A percentile compares a stretch with the other conserved stretches of the same genome.
Evolutionary conservation across 148 eudicot genomes (phyloP).

Genomic region (Amaranthus palmeri): DNA sequence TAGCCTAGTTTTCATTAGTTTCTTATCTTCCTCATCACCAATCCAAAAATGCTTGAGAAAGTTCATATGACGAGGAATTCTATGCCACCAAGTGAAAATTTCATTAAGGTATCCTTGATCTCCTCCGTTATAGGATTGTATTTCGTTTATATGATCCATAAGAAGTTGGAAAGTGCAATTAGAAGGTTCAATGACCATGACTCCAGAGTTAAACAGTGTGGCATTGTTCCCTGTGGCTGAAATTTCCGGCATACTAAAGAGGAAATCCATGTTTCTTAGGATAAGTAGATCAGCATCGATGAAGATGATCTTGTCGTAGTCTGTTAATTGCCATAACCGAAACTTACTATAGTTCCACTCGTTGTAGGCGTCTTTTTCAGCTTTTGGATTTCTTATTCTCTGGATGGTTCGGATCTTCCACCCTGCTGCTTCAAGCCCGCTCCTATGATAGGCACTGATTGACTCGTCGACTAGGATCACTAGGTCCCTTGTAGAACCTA

Average conservation of each 20-base stretch:
- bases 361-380: slow-evolving; percentile 80
- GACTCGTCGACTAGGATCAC: slow-evolving; percentile 85
- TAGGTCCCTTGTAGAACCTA: slow-evolving; percentile 73
- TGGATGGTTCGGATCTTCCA: slow-evolving; percentile 74
- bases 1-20: slow-evolving; percentile 44
- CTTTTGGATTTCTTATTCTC: slow-evolving; percentile 84
- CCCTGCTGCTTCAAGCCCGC: slow-evolving; percentile 77
- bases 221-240: slow-evolving; percentile 82
- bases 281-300: slow-evolving; percentile 80
- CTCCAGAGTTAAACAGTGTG: slow-evolving; percentile 88
- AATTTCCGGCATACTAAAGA: slow-evolving; percentile 73
- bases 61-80: slow-evolving; percentile 76
- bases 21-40: slow-evolving; percentile 64
- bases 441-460: slow-evolving; percentile 58
- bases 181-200: slow-evolving; percentile 87
- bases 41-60: slow-evolving; percentile 75
- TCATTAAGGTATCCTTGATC: slow-evolving; percentile 92
- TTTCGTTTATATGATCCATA: slow-evolving; percentile 67
- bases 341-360: slow-evolving; percentile 98
- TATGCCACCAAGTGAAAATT: slow-evolving; percentile 92
- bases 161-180: slow-evolving; percentile 71
- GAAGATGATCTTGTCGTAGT: slow-evolving; percentile 84
- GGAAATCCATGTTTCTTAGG: slow-evolving; percentile 68
- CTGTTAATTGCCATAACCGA: slow-evolving; percentile 83
- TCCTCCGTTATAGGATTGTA: slow-evolving; percentile 87